Conservation (phyloP, 108 stramenopile genomes). For the Cyclotella distinguenda region DNA sequence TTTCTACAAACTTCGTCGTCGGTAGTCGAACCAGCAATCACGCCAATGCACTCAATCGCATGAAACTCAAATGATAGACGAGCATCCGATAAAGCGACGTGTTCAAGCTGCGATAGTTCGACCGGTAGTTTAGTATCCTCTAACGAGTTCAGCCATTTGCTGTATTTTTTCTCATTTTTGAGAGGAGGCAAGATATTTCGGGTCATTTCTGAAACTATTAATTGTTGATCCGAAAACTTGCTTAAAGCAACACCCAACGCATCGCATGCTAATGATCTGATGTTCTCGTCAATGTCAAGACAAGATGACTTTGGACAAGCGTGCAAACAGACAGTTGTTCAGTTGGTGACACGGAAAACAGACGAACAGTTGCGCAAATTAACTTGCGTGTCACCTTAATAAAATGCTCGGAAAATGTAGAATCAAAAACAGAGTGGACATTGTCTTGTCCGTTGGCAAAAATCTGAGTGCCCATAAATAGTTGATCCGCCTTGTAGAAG, state of each 20-base stretch:
- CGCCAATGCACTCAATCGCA: slow-evolving; percentile 49
- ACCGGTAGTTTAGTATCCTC: slow-evolving; percentile 43
- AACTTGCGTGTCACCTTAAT: slow-evolving; percentile 4
- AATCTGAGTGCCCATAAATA: slow-evolving; percentile 12
- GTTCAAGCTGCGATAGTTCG: slow-evolving; percentile 42
- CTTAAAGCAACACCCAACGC: slow-evolving; percentile 37
- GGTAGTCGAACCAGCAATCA: slow-evolving; percentile 54
- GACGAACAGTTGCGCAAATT: not conserved
- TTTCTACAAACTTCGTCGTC: slow-evolving; percentile 29
- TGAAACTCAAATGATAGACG: slow-evolving; percentile 51
- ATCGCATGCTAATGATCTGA: slow-evolving; percentile 30
- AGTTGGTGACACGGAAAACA: not conserved
- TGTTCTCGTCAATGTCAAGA: slow-evolving; percentile 33
- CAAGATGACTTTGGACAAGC: slow-evolving; percentile 15
- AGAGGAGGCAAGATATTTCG: slow-evolving; percentile 27
- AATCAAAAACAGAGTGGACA: slow-evolving; percentile 27
- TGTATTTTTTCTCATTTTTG: slow-evolving; percentile 29
- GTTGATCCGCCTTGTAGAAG: slow-evolving; percentile 26
- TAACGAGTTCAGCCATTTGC: slow-evolving; percentile 29
- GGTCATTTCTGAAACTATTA: slow-evolving; percentile 27
- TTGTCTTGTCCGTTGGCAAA: slow-evolving; percentile 33
- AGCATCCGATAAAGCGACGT: slow-evolving; percentile 42
- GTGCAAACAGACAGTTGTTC: not conserved
- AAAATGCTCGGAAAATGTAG: slow-evolving; percentile 22
- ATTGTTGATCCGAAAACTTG: slow-evolving; percentile 24